Evolutionary conservation across 1,139 yeast species (phyloP).

Genomic region (Lodderomyces theae): DNA sequence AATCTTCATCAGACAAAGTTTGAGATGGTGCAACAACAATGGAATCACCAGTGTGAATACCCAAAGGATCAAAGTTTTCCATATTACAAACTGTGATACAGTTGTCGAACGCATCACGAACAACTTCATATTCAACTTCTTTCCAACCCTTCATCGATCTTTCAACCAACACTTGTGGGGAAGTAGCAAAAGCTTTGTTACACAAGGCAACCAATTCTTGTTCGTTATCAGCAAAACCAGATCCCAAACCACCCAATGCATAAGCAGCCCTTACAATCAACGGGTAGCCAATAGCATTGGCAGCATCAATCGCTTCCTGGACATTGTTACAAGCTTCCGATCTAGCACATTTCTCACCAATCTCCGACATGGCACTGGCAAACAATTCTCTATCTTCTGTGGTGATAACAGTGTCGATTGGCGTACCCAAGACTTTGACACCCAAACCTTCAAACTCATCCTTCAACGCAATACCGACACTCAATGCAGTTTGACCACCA

Average conservation of each 20-base stretch:
- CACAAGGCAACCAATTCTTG: conserved; percentile 80
- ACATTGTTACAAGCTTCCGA: conserved; percentile 81
- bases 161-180: conserved; percentile 96
- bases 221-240: conserved; percentile 95
- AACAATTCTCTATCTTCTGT: conserved; percentile 97
- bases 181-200: conserved; percentile 88
- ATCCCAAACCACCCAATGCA: conserved; percentile 97
- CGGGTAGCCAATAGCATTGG: conserved; percentile 86
- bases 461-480: conserved; percentile 92
- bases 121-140: conserved; percentile 98
- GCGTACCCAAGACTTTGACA: conserved; percentile 95
- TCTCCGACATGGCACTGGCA: conserved; percentile 92
- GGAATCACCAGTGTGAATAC: conserved; percentile 98
- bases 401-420: conserved; percentile 90
- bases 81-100: conserved; percentile 99
- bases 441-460: conserved; percentile 92
- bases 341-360: conserved; percentile 90
- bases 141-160: conserved; percentile 99
- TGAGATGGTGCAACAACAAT: conserved; percentile 99
- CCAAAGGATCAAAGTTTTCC: conserved; percentile 99
- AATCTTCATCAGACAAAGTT: conserved; percentile 94
- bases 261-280: conserved; percentile 97
- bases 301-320: conserved; percentile 82
- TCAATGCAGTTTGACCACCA: conserved; percentile 98
- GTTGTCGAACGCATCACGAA: conserved; percentile 94